Conservation (phyloP, 441 rosid species). For the Euphorbia schlechtendalii region DNA sequence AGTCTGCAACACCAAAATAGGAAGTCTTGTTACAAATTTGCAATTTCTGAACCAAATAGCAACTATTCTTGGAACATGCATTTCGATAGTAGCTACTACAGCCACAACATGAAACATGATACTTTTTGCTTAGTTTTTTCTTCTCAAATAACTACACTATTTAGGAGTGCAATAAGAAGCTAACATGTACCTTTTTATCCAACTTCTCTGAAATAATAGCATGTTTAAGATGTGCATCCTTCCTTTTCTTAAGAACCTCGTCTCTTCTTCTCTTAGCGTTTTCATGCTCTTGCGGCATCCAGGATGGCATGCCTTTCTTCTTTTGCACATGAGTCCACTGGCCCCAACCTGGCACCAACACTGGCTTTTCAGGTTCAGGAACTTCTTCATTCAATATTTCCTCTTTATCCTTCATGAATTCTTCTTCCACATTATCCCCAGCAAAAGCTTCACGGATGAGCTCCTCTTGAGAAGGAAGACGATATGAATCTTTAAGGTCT, state of each 20-base stretch:
- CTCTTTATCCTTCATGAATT: slow-evolving; percentile 64
- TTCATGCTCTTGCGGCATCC: slow-evolving; percentile 77
- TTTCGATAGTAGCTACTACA: slow-evolving; percentile 3
- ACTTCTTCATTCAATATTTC: slow-evolving; percentile 61
- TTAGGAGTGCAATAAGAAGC: not conserved
- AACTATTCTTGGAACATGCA: not conserved
- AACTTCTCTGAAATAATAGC: slow-evolving; percentile 78
- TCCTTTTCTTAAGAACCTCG: slow-evolving; percentile 65
- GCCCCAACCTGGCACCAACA: slow-evolving; percentile 85
- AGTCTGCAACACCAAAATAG: slow-evolving; percentile 39
- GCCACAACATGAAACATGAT: not conserved
- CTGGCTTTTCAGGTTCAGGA: slow-evolving; percentile 80
- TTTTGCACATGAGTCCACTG: slow-evolving; percentile 74
- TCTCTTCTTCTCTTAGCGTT: slow-evolving; percentile 56
- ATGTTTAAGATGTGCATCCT: slow-evolving; percentile 70
- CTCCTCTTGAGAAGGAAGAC: slow-evolving; percentile 87
- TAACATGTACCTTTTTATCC: slow-evolving; percentile 60
- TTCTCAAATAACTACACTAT: not conserved
- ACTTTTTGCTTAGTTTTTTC: too few relatives aligned
- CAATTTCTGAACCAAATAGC: too few relatives aligned
- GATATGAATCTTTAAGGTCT: slow-evolving; percentile 39
- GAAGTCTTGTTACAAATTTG: not conserved
- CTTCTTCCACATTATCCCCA: slow-evolving; percentile 81
- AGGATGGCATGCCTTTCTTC: slow-evolving; percentile 72
- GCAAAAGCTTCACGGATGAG: slow-evolving; percentile 84